phyloP scores from a whole-genome alignment of 257 asterid genomes.

The Salvia splendens region DNA sequence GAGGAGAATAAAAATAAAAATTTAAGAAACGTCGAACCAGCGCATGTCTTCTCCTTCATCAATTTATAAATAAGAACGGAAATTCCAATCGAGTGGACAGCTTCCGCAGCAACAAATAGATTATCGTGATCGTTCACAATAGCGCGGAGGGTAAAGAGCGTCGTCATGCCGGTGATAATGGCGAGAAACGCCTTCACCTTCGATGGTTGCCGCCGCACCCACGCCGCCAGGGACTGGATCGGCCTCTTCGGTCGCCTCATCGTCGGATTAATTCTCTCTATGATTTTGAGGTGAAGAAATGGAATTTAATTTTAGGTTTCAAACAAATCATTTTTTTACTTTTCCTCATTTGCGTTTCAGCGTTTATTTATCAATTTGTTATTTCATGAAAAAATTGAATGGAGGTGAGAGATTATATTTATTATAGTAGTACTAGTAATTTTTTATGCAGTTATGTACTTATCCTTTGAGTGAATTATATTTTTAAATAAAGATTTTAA shows the following conservation, averaged over 20 bases:
- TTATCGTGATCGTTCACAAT: slow-evolving; percentile 94
- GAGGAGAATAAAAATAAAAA: not conserved
- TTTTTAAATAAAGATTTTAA: no score
- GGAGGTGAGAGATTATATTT: not conserved
- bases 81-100: slow-evolving; percentile 88
- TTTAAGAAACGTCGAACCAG: slow-evolving; percentile 50
- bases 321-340: no score
- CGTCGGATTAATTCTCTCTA: slow-evolving; percentile 36
- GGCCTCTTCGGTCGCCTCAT: slow-evolving; percentile 73
- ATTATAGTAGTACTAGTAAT: slow-evolving; percentile 1
- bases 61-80: slow-evolving; percentile 83
- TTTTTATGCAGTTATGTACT: not conserved
- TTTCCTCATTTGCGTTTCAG: no score
- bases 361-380: no score
- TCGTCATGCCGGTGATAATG: slow-evolving; percentile 76
- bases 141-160: slow-evolving; percentile 83
- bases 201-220: slow-evolving; percentile 96
- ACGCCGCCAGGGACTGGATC: slow-evolving; percentile 65
- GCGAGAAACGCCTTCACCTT: slow-evolving; percentile 90
- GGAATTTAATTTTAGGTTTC: not conserved
- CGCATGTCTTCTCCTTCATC: slow-evolving; percentile 91
- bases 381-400: slow-evolving; percentile 7
- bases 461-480: no score
- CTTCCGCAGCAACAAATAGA: slow-evolving; percentile 91
- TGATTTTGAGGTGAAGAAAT: not conserved